Percentiles rank a stretch among this genome's conserved stretches.
Conservation (phyloP, 2,329 filamentous ascomycete genomes). For the Arthroderma uncinatum region DNA sequence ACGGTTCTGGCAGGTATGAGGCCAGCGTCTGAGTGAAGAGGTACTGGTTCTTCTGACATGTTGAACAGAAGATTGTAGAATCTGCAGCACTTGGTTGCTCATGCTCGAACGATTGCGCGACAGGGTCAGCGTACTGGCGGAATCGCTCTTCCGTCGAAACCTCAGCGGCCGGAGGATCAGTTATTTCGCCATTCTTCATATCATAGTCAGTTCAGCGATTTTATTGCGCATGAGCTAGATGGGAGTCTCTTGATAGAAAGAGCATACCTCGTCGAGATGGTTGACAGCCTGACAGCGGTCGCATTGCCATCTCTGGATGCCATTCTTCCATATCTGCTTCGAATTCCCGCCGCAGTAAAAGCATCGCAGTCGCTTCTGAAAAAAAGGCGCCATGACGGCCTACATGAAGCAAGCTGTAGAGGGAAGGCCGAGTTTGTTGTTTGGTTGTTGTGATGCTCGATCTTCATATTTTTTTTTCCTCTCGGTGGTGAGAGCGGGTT, state of each 20-base stretch:
- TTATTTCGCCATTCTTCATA: constrained; percentile 68
- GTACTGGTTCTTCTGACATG: constrained; percentile 80
- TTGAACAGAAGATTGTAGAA: constrained; percentile 54
- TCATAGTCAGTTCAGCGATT: not conserved
- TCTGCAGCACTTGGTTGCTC: constrained; percentile 24
- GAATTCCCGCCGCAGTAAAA: constrained; percentile 74
- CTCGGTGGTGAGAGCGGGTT: constrained; percentile 1
- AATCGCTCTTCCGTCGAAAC: constrained; percentile 36
- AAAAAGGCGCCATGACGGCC: constrained; percentile 32
- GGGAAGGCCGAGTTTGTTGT: not conserved
- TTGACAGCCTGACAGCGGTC: constrained; percentile 58
- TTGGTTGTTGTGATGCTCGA: not conserved
- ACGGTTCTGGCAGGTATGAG: constrained; percentile 60
- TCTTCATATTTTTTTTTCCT: not conserved
- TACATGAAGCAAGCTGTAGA: constrained; percentile 6
- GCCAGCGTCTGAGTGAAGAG: constrained; percentile 64
- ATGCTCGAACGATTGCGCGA: constrained; percentile 39
- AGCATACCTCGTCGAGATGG: constrained; percentile 70
- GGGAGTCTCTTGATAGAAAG: not conserved
- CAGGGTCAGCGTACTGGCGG: constrained; percentile 38
- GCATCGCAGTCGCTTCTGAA: constrained; percentile 49
- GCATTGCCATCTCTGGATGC: constrained; percentile 43
- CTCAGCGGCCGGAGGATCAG: constrained; percentile 63
- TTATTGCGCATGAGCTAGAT: constrained; percentile 17
- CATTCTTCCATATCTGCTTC: constrained; percentile 56